These are phyloP conservation scores for Phanerochaete sordida DNA, from an alignment of 768 basidiomycete genomes.

Conservation along the genomic window DNA sequence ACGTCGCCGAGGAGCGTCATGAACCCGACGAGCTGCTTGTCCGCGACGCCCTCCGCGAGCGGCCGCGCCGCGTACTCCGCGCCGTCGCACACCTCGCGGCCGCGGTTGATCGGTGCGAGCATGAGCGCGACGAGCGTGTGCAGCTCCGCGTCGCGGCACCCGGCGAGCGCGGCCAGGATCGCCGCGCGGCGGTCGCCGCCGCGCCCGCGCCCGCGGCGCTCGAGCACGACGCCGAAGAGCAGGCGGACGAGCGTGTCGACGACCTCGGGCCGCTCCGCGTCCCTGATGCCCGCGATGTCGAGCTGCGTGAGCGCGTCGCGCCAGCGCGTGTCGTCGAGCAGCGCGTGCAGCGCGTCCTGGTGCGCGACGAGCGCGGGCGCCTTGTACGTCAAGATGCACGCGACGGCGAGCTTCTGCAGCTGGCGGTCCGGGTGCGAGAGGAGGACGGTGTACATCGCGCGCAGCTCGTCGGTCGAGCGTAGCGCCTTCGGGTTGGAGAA, in stretches of 20 bases:
- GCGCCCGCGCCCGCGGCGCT: conserved; percentile 64
- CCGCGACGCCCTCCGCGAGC: conserved; percentile 32
- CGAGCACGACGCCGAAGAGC: conserved; percentile 85
- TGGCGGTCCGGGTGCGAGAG: conserved; percentile 82
- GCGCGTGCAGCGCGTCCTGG: conserved; percentile 59
- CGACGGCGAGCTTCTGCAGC: conserved; percentile 71
- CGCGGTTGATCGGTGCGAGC: conserved; percentile 58
- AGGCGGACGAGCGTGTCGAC: conserved; percentile 71
- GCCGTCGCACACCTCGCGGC: conserved; percentile 27
- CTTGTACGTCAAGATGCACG: conserved; percentile 83
- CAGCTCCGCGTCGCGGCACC: conserved; percentile 73
- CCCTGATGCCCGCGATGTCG: conserved; percentile 53
- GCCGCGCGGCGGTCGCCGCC: conserved; percentile 71
- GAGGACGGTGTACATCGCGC: conserved; percentile 62
- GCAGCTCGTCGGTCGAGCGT: conserved; percentile 61
- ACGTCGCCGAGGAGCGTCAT: conserved; percentile 83
- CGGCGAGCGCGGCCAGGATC: conserved; percentile 65
- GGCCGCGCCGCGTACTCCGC: conserved; percentile 28
- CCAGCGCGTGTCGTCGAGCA: conserved; percentile 86
- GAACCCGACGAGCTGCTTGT: conserved; percentile 81
- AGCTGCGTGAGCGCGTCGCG: conserved; percentile 82
- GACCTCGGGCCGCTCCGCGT: conserved; percentile 56
- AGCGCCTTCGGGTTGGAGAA: conserved; percentile 93
- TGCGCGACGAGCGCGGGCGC: conserved; percentile 48
- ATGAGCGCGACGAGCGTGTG: conserved; percentile 80